Evolutionary conservation across 139 green algal genomes (phyloP), one percentile per base, ranked within the genome.

Genomic region (Chlamydomonas schloesseri): DNA sequence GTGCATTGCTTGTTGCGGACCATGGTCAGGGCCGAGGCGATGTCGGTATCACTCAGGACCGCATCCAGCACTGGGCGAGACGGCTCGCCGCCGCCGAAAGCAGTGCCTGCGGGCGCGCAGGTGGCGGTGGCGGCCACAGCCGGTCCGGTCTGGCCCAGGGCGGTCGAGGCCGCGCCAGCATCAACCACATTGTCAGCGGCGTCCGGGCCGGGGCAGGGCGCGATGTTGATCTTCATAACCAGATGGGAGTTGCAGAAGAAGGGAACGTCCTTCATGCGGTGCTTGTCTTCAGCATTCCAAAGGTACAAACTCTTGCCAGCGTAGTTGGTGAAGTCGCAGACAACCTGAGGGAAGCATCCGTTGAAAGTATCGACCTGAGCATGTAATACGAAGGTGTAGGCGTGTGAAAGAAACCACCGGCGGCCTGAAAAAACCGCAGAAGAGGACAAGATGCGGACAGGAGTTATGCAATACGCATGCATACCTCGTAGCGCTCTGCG

Each of bases 201-300:
- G 2, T 33, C 36, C 20, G 21, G 11, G 42, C 0, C 50, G 50
- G 18, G 23, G 73, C 15, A n/a, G n/a, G 73, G 10, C 20, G 11
- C 34, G 4, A 72, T 33, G 23, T 42, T 6, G 34, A 83, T 83
- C 75, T 60, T 58, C 23, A 37, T 37, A 14, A 83, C 46, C 75
- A 83, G 58, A 34, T 83, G 75, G 24, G 23, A 46, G 60, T 83
- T 15, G 60, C 60, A 83, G 60, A 83, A 83, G 60, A 82, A 71
- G 26, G 74, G 74, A 34, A 82, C 74, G 21, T 67, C 37, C 55
- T 82, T 71, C 55, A 82, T 71, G 55, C 74, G 74, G 0, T 36
- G 0, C 14, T 37, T 29, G 62, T 83, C 60, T 0, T 58, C 3
- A 24, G 23, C 37, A 26, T 83, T 83, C 36, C 23, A 62, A 13